phyloP scores from a whole-genome alignment of 768 basidiomycete genomes.

The Mycena indigotica region DNA sequence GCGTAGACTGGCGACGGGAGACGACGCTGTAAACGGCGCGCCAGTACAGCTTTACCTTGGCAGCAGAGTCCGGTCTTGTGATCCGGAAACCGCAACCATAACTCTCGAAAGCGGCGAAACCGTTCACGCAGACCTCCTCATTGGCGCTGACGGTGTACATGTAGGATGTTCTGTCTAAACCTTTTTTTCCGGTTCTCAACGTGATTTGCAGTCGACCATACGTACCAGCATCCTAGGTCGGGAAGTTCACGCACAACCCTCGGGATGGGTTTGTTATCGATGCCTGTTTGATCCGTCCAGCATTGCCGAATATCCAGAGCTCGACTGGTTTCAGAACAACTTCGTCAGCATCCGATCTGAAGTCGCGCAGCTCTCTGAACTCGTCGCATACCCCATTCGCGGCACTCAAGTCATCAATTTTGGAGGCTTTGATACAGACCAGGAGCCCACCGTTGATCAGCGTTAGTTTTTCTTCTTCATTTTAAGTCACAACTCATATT shows the following conservation, averaged over 20 bases:
- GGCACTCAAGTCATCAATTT: not conserved
- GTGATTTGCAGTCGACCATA: constrained; percentile 4
- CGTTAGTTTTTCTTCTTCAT: not conserved
- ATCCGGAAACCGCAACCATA: constrained; percentile 31
- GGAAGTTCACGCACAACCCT: not conserved
- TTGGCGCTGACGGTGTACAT: constrained; percentile 19
- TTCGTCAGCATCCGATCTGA: not conserved
- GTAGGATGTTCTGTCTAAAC: not conserved
- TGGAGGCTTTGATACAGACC: not conserved
- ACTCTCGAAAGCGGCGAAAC: constrained; percentile 39
- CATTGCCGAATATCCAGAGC: not conserved
- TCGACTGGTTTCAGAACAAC: not conserved
- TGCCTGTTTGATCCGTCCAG: not conserved
- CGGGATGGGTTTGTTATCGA: constrained; percentile 10
- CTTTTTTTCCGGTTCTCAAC: not conserved
- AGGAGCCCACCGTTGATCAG: not conserved
- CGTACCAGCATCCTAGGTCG: constrained; percentile 7
- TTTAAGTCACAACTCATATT: not conserved
- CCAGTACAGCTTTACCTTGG: constrained; percentile 8
- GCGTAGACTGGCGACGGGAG: constrained; percentile 7
- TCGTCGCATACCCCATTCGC: not conserved
- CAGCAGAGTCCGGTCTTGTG: constrained; percentile 7
- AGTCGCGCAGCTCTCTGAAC: not conserved
- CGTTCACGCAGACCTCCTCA: constrained; percentile 29
- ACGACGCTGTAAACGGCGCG: not conserved